phyloP scores from a whole-genome alignment of 1,284 basidiomycete genomes.

The Ceratobasidium sp. region DNA sequence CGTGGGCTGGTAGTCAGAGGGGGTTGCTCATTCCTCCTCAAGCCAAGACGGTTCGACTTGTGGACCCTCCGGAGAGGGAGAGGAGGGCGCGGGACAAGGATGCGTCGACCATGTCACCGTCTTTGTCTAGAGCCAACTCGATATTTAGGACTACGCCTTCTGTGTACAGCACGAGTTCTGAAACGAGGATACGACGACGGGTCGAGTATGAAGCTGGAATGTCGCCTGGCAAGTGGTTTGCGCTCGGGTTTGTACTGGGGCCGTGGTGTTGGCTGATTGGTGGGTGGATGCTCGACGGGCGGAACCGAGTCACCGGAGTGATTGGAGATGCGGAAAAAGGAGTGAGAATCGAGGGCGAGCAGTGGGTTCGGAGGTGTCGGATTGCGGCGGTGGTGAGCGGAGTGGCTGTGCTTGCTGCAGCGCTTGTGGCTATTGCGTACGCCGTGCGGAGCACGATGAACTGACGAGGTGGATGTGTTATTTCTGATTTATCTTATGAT shows the following conservation, averaged over 20 bases:
- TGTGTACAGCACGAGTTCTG: not conserved
- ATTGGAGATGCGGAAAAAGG: slow-evolving; percentile 3
- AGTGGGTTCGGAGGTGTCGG: slow-evolving; percentile 27
- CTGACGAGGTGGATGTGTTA: not conserved
- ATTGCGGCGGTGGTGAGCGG: slow-evolving; percentile 29
- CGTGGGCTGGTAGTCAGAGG: slow-evolving; percentile 20
- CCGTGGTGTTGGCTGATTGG: slow-evolving; percentile 35
- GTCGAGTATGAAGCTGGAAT: slow-evolving; percentile 13
- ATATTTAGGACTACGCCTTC: not conserved
- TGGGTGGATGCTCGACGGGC: slow-evolving; percentile 25
- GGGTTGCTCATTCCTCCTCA: slow-evolving; percentile 6
- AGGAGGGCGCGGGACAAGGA: not conserved
- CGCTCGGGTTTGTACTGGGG: slow-evolving; percentile 27
- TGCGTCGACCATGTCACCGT: not conserved
- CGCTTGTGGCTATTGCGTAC: slow-evolving; percentile 22
- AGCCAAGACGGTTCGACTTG: slow-evolving; percentile 33
- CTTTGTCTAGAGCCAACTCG: not conserved
- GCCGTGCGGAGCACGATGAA: slow-evolving; percentile 27
- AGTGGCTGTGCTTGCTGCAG: not conserved
- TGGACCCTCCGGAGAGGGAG: not conserved
- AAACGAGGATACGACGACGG: not conserved
- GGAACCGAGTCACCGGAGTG: not conserved
- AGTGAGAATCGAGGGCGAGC: not conserved
- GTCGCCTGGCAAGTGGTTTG: slow-evolving; percentile 21
- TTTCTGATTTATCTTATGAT: not conserved